A percentile compares a stretch with the other conserved stretches of the same genome.
These are phyloP conservation scores for Fusarium tjaetaba DNA, from an alignment of 2,329 filamentous ascomycete genomes.

Conservation along the genomic window DNA sequence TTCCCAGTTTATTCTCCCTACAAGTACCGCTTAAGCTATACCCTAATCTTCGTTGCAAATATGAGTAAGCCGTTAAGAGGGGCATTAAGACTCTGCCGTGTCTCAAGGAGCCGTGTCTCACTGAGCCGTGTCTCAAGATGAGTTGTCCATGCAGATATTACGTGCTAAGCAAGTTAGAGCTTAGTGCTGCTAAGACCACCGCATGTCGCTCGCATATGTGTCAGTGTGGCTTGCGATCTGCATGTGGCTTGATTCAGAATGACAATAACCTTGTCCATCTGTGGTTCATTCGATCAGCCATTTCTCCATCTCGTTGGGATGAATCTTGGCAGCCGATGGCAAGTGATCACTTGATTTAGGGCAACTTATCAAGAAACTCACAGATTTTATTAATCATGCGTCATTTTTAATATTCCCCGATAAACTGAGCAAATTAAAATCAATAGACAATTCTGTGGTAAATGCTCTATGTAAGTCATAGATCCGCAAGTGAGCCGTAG, in stretches of 20 bases:
- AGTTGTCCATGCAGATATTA: neutral
- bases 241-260: neutral
- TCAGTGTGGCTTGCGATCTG: no score
- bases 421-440: accelerated
- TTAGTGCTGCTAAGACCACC: neutral
- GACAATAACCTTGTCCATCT: neutral
- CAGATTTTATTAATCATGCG: neutral
- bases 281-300: accelerated
- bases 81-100: neutral
- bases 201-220: no score
- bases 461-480: neutral
- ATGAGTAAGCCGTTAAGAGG: neutral
- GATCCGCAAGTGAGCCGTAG: neutral
- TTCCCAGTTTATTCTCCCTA: neutral
- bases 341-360: neutral
- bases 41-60: accelerated
- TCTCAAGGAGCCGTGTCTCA: neutral
- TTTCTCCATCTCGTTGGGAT: neutral
- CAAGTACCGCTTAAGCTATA: neutral
- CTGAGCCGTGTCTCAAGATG: neutral
- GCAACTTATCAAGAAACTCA: neutral
- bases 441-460: neutral
- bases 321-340: neutral
- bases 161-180: accelerated
- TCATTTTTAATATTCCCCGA: neutral